These are phyloP conservation scores for Geosmithia morbida DNA, from an alignment of 2,329 filamentous ascomycete genomes.

Conservation along the genomic window DNA sequence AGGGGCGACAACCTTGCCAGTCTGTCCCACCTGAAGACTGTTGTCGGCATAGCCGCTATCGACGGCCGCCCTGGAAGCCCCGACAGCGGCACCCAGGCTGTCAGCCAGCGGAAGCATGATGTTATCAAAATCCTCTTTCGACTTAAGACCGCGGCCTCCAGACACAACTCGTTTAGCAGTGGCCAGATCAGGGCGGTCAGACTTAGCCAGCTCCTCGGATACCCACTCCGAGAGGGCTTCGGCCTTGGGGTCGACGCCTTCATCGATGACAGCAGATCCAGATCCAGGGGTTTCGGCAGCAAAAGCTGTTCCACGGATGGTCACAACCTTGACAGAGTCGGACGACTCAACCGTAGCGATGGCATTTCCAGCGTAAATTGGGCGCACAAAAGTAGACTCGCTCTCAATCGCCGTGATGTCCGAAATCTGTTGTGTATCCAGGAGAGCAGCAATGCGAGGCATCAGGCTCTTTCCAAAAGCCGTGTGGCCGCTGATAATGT, in stretches of 20 bases:
- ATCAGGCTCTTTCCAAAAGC: constrained; percentile 94
- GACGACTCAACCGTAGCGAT: constrained; percentile 89
- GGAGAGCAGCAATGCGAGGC: constrained; percentile 77
- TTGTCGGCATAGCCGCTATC: constrained; percentile 98
- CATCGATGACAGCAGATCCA: constrained; percentile 63
- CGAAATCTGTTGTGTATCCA: constrained; percentile 87
- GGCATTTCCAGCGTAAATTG: constrained; percentile 95
- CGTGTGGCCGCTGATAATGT: constrained; percentile 80
- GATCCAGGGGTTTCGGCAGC: constrained; percentile 55
- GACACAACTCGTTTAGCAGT: constrained; percentile 87
- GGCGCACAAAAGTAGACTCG: constrained; percentile 89
- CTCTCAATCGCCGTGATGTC: constrained; percentile 78
- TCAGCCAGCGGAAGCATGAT: constrained; percentile 89
- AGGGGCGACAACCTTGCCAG: constrained; percentile 94
- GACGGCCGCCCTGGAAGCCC: constrained; percentile 86
- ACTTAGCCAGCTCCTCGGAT: constrained; percentile 83
- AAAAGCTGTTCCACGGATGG: constrained; percentile 88
- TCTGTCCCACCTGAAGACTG: constrained; percentile 95
- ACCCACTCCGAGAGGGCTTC: constrained; percentile 72
- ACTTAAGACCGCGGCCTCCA: constrained; percentile 88
- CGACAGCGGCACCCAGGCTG: constrained; percentile 85
- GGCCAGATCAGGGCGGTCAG: constrained; percentile 81
- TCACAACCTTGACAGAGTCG: constrained; percentile 77
- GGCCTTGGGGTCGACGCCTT: constrained; percentile 71
- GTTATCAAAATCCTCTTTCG: constrained; percentile 92